A percentile compares a stretch with the other conserved stretches of the same genome.
These are phyloP conservation scores for Pseudogymnoascus sp. DNA, from an alignment of 2,329 filamentous ascomycete genomes.

Conservation along the genomic window DNA sequence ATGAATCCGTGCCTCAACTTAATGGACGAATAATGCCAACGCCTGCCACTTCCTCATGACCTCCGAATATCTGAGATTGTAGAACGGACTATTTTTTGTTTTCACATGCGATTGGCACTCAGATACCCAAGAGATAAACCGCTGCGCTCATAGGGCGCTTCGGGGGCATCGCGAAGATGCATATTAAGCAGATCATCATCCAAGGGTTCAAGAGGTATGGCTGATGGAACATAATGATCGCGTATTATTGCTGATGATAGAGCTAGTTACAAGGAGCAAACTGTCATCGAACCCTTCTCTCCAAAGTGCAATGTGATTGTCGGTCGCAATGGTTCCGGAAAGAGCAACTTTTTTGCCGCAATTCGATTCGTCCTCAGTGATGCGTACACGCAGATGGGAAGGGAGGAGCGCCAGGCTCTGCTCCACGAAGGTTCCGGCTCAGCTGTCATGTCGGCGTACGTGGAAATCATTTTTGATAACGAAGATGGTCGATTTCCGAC, in stretches of 20 bases:
- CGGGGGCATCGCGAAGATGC: conserved; percentile 51
- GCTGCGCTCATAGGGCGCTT: background rate
- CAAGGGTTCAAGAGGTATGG: conserved; percentile 96
- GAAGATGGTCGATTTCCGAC: conserved; percentile 91
- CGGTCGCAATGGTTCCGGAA: conserved; percentile 96
- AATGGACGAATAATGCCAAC: conserved; percentile 9
- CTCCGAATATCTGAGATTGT: background rate
- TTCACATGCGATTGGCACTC: background rate
- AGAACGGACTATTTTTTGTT: background rate
- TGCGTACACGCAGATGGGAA: conserved; percentile 90
- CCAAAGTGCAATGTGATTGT: conserved; percentile 97
- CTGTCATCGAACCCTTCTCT: conserved; percentile 95
- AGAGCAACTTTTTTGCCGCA: conserved; percentile 99
- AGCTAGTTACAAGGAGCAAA: conserved; percentile 95
- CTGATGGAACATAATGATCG: conserved; percentile 14
- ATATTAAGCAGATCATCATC: conserved; percentile 99
- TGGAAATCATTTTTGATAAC: conserved; percentile 98
- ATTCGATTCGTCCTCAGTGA: conserved; percentile 98
- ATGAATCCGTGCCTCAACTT: conserved; percentile 9
- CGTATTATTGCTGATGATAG: conserved; percentile 14
- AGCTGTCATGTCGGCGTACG: conserved; percentile 98
- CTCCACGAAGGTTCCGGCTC: conserved; percentile 98
- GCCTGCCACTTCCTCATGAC: background rate
- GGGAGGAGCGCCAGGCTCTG: conserved; percentile 89
- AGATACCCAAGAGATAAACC: background rate